phyloP scores from a whole-genome alignment of 352 stramenopile genomes.

The Globisporangium canariense region DNA sequence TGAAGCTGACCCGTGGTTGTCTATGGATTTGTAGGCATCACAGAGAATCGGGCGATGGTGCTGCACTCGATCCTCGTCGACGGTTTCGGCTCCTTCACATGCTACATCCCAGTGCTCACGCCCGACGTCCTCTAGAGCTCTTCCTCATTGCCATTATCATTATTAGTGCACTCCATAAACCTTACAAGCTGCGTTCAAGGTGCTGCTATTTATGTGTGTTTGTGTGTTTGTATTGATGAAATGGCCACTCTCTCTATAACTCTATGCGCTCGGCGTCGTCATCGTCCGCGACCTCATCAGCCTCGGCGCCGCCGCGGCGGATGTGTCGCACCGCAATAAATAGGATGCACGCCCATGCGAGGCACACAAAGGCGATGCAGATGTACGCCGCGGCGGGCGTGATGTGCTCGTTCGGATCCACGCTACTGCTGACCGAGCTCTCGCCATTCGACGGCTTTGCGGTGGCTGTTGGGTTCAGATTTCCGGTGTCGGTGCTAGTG shows the following conservation, averaged over 20 bases:
- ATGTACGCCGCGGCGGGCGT: constrained; percentile 35
- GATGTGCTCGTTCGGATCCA: constrained; percentile 17
- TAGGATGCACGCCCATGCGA: constrained; percentile 46
- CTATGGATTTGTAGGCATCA: constrained; percentile 39
- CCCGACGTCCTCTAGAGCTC: constrained; percentile 35
- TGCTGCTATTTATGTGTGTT: neutral
- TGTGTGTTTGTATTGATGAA: constrained; percentile 1
- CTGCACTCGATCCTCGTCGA: constrained; percentile 76
- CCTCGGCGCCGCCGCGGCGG: neutral
- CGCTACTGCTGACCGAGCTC: neutral
- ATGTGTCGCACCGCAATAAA: constrained; percentile 44
- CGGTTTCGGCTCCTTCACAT: constrained; percentile 78
- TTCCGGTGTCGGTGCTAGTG: neutral
- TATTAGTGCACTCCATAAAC: neutral
- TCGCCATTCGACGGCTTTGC: neutral
- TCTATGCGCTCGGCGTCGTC: neutral
- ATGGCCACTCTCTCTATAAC: neutral
- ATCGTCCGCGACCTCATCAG: neutral
- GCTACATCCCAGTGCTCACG: constrained; percentile 76
- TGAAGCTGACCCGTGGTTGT: neutral
- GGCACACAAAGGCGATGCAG: constrained; percentile 49
- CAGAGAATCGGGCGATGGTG: constrained; percentile 76
- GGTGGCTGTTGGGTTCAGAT: neutral
- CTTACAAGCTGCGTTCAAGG: neutral
- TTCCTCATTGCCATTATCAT: constrained; percentile 1